A percentile compares a stretch with the other conserved stretches of the same genome.
Evolutionary conservation across 1,284 basidiomycete species (phyloP).

Genomic region (Pholiota adiposa): DNA sequence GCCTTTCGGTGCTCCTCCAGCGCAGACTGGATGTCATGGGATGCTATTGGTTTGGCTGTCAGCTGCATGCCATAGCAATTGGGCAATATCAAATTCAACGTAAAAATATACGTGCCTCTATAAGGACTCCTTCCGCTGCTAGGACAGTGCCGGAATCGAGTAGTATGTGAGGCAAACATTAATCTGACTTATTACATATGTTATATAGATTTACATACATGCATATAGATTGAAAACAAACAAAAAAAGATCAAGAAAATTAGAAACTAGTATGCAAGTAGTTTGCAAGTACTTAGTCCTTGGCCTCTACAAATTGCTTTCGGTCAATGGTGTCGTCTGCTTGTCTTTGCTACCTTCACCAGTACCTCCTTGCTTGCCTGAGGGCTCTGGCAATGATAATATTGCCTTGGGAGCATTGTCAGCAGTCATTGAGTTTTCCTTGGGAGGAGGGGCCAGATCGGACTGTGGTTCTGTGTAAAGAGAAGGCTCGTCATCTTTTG

Average conservation of each 20-base stretch:
- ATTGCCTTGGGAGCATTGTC: background rate
- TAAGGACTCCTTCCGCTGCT: slow-evolving; percentile 10
- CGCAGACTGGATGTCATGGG: background rate
- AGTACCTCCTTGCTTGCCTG: background rate
- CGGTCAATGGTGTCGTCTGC: too few relatives aligned
- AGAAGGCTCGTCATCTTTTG: background rate
- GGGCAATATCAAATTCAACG: slow-evolving; percentile 5
- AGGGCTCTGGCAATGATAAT: background rate
- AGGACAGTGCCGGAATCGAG: slow-evolving; percentile 11
- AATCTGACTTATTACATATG: background rate
- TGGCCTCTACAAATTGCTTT: too few relatives aligned
- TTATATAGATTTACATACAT: too few relatives aligned
- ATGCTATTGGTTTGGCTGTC: background rate
- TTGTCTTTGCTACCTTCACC: background rate
- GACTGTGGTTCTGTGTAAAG: background rate
- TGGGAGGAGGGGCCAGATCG: background rate
- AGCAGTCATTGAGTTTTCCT: background rate
- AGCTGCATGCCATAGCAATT: background rate
- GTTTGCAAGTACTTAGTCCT: too few relatives aligned
- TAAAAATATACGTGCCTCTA: slow-evolving; percentile 4
- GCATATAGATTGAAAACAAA: too few relatives aligned
- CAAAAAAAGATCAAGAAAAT: too few relatives aligned
- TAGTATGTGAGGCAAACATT: slow-evolving; percentile 13
- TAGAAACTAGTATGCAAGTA: too few relatives aligned
- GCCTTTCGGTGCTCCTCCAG: background rate